Conservation (phyloP, 306 rosid species). For the Rosa lucieae region DNA sequence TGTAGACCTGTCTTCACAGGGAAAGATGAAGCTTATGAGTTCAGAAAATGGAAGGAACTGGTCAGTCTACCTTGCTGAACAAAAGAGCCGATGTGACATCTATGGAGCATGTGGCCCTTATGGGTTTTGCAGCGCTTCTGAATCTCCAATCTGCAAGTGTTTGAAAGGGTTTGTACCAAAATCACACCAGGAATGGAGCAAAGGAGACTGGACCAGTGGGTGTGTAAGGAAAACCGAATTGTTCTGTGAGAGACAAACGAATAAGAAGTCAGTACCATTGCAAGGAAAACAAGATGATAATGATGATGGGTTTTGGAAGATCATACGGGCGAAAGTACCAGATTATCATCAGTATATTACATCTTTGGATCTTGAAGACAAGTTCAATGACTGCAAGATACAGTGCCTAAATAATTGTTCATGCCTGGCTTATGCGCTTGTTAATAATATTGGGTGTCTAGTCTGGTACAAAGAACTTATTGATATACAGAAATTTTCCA, state of each 20-base stretch:
- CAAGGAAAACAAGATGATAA: neutral
- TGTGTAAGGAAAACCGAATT: conserved; percentile 18
- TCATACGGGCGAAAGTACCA: conserved; percentile 2
- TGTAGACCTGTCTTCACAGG: conserved; percentile 30
- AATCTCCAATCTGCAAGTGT: conserved; percentile 8
- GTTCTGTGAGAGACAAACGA: neutral
- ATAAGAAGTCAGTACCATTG: neutral
- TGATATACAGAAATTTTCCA: conserved; percentile 7
- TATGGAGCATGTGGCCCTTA: conserved; percentile 24
- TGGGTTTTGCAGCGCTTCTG: conserved; percentile 14
- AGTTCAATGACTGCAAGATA: conserved; percentile 7
- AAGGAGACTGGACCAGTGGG: conserved; percentile 23
- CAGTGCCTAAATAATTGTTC: conserved; percentile 36
- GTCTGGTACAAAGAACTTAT: conserved; percentile 25
- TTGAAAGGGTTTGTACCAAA: conserved; percentile 21
- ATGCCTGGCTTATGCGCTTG: conserved; percentile 30
- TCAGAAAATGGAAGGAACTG: neutral
- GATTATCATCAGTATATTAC: conserved; percentile 16
- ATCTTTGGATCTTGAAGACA: too few species aligned
- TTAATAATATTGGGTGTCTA: conserved; percentile 23
- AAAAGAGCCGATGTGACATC: neutral
- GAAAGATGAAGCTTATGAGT: neutral
- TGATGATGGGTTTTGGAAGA: conserved; percentile 6
- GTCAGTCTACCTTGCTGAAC: neutral
- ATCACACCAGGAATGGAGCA: conserved; percentile 9